Percentiles rank a stretch among this genome's conserved stretches.
Conservation (phyloP, 306 rosid species). For the Cicer arietinum region DNA sequence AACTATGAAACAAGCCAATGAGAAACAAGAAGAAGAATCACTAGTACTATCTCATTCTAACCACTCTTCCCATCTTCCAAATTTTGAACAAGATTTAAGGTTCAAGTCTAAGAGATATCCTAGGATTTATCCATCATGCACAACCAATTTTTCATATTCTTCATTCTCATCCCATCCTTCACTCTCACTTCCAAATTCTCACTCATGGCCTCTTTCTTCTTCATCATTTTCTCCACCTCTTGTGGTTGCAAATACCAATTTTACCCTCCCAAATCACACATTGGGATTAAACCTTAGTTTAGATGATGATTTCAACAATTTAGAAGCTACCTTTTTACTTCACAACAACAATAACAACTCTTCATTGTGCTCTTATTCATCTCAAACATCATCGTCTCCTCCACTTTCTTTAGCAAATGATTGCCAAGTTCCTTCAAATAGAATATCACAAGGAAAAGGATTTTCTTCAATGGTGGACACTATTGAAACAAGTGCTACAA, state of each 20-base stretch:
- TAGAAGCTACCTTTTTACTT: slow-evolving; percentile 53
- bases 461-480: slow-evolving; percentile 31
- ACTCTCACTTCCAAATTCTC: slow-evolving; percentile 41
- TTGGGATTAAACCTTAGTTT: slow-evolving; percentile 15
- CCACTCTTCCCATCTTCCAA: slow-evolving; percentile 40
- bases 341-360: slow-evolving; percentile 41
- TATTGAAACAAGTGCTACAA: slow-evolving; percentile 24
- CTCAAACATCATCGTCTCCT: slow-evolving; percentile 39
- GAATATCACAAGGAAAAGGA: slow-evolving; percentile 49
- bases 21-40: slow-evolving; percentile 39
- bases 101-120: slow-evolving; percentile 58
- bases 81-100: slow-evolving; percentile 53
- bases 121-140: slow-evolving; percentile 56
- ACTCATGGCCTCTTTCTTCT: slow-evolving; percentile 47
- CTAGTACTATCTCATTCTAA: slow-evolving; percentile 25
- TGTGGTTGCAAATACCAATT: slow-evolving; percentile 49
- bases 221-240: slow-evolving; percentile 49
- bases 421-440: slow-evolving; percentile 48
- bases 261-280: slow-evolving; percentile 55
- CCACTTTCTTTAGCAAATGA: slow-evolving; percentile 44
- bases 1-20: slow-evolving; percentile 65
- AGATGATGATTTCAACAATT: slow-evolving; percentile 35
- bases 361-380: slow-evolving; percentile 30
- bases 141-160: slow-evolving; percentile 37
- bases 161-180: slow-evolving; percentile 42